Evolutionary conservation across 2,329 filamentous ascomycete genomes (phyloP), one percentile per base, ranked within the genome.

Genomic region (Parastagonospora nodorum): DNA sequence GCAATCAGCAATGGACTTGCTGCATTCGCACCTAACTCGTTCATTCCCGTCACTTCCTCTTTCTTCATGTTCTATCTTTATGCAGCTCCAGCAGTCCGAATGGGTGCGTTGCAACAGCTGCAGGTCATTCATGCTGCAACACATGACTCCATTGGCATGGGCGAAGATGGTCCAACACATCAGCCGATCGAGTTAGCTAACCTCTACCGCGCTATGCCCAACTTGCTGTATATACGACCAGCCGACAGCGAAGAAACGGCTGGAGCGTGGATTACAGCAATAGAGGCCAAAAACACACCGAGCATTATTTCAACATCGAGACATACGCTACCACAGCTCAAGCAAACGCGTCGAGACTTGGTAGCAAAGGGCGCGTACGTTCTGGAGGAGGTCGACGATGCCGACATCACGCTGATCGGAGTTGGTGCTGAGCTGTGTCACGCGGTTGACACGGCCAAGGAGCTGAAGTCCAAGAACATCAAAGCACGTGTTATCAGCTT

Each of bases 41-140:
- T 65, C 38, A 53, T 66, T 12, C 65, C 62, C 8, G 69, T 85
- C 31, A 86, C 83, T 1, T 80, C 80, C 0, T 80, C 78, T 6
- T 87, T 86, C 72, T 85, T 86, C 74, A 86, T 87, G 81, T 86
- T 86, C 68, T 86, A 85, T 60, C 68, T 82, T 8, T 81, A 83
- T 52, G 82, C 82, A 16, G 83, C 83, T 0, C 80, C 82, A 0
- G 83, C 78, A 7, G 77, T 86, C 2, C 80, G 84, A 8, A 86
- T 86, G 83, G 83, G 82, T 7, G 83, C 83, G 9, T 73, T 85
- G 2, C 79, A 83, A 42, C 68, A 76, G 37, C 77, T 86, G 2
- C 82, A 83, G 45, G 73, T 77, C 29, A 85, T 87, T 47, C 83
- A 86, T 63, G 76, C 80, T 29, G 84, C 83, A 2, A 87, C 84